Evolutionary conservation across 208 protist species (phyloP).

Genomic region (Leishmania turanica): DNA sequence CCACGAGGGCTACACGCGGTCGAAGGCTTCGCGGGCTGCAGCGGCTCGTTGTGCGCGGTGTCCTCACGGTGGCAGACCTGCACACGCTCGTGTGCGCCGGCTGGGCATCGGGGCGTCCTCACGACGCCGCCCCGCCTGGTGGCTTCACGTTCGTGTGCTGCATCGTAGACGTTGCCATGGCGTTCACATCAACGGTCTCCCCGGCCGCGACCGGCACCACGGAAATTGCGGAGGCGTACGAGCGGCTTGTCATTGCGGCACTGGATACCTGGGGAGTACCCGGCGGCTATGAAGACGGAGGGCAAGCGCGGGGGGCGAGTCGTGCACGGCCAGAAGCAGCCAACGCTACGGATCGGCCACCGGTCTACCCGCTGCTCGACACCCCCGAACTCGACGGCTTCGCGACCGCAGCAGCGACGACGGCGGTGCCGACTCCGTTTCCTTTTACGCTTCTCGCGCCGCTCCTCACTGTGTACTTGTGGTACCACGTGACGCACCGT

Average conservation of each 20-base stretch:
- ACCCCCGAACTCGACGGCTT: not conserved
- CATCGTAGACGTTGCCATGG: slow-evolving; percentile 22
- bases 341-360: not conserved
- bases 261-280: slow-evolving; percentile 13
- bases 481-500: slow-evolving; percentile 27
- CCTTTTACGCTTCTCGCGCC: slow-evolving; percentile 27
- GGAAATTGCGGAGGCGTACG: slow-evolving; percentile 7
- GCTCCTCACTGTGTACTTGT: slow-evolving; percentile 29
- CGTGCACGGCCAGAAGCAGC: not conserved
- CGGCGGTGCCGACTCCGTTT: slow-evolving; percentile 6
- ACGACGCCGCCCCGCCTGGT: slow-evolving; percentile 16
- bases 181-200: not conserved
- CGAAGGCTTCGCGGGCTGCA: not conserved
- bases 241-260: slow-evolving; percentile 1
- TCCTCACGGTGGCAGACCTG: slow-evolving; percentile 34
- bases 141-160: slow-evolving; percentile 25
- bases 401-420: not conserved
- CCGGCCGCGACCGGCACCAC: not conserved
- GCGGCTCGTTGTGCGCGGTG: slow-evolving; percentile 11
- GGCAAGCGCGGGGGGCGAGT: not conserved
- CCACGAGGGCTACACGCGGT: not conserved
- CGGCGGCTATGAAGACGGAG: not conserved
- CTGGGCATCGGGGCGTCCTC: slow-evolving; percentile 18
- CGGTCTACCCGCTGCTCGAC: slow-evolving; percentile 22
- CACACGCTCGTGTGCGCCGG: slow-evolving; percentile 23